Base-by-base conservation (phyloP, 768 basidiomycete genomes). In the Termitomyces sp. region DNA sequence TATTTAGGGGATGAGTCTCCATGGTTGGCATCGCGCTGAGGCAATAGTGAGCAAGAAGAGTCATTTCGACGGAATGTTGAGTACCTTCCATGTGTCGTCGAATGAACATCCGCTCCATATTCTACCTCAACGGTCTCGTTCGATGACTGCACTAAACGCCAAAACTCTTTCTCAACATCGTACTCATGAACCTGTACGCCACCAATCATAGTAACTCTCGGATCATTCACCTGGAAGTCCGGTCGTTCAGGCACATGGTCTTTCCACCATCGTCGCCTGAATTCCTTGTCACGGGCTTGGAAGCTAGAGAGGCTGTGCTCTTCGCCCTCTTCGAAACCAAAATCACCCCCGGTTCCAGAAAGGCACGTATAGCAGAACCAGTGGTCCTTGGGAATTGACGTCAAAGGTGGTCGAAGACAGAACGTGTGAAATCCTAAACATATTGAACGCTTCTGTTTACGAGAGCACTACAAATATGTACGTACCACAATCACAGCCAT, bases 41-140 rank as follows among this genome's bases (percentile, higher is more conserved):
- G 32, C 23, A 49, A 35, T 19, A n/a, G 49, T 31, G 56, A 59
- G 50, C 52, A 47, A 48, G 23, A 45, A 54, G 29, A 9, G 42
- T 27, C 59, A 32, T 45, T 21, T 54, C 54, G 10, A 54, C 50
- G 14, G 60, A 50, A 19, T 45, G 16, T 42, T 82, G 59, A 45
- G 31, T 71, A 95, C 95, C 94, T 98, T 72, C 96, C 96, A 65
- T 98, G 94, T 8, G 92, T 96, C 1, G 95, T 95, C 9, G 95
- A 96, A 72, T 98, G 95, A 34, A 99, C 89, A 70, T 99, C 97
- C 1, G 97, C 97, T n/a, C 97, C 97, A 68, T 99, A 99, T 72
- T 99, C 97, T 34, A 98, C 88, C 70, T 99, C 97, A 17, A 99
- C 95, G 0, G 92, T 95, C 68, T 98, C 95, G 42, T 81, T 77